These are phyloP conservation scores for Falciphora oryzae DNA, from an alignment of 2,329 filamentous ascomycete species.

Conservation along the genomic window DNA sequence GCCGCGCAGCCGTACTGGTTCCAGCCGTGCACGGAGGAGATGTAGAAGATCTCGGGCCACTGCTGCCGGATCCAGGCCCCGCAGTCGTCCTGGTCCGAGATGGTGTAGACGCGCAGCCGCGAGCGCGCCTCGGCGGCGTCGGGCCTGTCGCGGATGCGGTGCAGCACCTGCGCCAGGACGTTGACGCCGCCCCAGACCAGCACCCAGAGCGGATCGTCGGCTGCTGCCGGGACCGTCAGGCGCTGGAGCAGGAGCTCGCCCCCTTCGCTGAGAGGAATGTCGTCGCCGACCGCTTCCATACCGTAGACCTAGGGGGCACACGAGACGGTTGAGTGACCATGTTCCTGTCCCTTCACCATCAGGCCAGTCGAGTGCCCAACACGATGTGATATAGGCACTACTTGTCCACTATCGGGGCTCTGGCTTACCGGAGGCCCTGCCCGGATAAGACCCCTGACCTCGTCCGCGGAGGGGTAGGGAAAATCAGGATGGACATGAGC, in stretches of 20 bases:
- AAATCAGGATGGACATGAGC: slow-evolving; percentile 38
- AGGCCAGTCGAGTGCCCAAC: no score
- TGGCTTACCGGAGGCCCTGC: slow-evolving; percentile 24
- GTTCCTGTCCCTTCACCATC: no score
- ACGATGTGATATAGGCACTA: neutral
- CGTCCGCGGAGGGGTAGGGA: slow-evolving; percentile 33
- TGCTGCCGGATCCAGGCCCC: slow-evolving; percentile 44
- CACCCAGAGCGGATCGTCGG: slow-evolving; percentile 38
- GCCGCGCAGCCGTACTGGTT: slow-evolving; percentile 42
- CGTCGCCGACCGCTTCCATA: slow-evolving; percentile 15
- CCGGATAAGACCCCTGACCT: slow-evolving; percentile 29
- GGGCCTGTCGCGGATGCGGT: slow-evolving; percentile 27
- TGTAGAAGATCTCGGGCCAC: slow-evolving; percentile 45
- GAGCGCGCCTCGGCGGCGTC: slow-evolving; percentile 28
- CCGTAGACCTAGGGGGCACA: slow-evolving; percentile 12
- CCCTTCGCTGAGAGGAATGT: slow-evolving; percentile 30
- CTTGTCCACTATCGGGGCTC: no score
- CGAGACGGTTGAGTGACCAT: neutral
- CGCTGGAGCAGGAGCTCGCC: slow-evolving; percentile 28
- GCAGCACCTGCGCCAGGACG: slow-evolving; percentile 39
- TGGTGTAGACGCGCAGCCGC: slow-evolving; percentile 39
- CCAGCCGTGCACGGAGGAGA: slow-evolving; percentile 43
- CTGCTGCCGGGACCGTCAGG: neutral
- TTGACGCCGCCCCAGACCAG: slow-evolving; percentile 45
- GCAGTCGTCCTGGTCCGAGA: slow-evolving; percentile 49